Conservation (phyloP, 352 stramenopile species). For the Globisporangium uncinulatum region DNA sequence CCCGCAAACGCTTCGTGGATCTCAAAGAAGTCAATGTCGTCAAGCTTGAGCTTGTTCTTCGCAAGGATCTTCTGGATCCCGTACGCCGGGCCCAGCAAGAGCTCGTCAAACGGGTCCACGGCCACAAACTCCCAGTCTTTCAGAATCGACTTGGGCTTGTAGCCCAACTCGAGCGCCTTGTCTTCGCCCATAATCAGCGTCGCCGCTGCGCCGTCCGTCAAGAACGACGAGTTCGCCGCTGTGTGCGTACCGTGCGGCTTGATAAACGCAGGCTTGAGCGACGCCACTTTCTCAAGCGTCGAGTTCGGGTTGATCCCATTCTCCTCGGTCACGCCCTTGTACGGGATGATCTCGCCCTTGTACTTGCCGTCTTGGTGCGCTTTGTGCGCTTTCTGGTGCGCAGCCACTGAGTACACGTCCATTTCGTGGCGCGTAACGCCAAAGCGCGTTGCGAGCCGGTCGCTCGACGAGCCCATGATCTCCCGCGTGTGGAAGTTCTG, state of each 20-base stretch:
- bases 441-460: conserved; percentile 93
- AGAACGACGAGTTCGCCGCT: conserved; percentile 96
- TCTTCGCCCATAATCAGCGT: conserved; percentile 97
- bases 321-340: conserved; percentile 93
- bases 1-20: conserved; percentile 99
- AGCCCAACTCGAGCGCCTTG: conserved; percentile 93
- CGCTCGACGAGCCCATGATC: conserved; percentile 97
- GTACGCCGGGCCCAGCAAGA: conserved; percentile 95
- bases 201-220: conserved; percentile 96
- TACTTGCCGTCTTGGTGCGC: conserved; percentile 94
- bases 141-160: conserved; percentile 93
- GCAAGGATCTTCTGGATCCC: conserved; percentile 83
- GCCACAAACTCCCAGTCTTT: conserved; percentile 96
- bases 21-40: conserved; percentile 98
- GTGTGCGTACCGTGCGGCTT: conserved; percentile 98
- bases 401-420: conserved; percentile 95
- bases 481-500: conserved; percentile 99
- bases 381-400: conserved; percentile 91
- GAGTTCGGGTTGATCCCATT: conserved; percentile 97
- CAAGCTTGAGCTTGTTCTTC: conserved; percentile 83
- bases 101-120: conserved; percentile 94
- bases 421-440: conserved; percentile 94
- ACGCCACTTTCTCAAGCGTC: conserved; percentile 93
- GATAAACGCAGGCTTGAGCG: conserved; percentile 97
- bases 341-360: conserved; percentile 90